Evolutionary conservation across 139 green algal species (phyloP).

Genomic region (Chlorella sp.): DNA sequence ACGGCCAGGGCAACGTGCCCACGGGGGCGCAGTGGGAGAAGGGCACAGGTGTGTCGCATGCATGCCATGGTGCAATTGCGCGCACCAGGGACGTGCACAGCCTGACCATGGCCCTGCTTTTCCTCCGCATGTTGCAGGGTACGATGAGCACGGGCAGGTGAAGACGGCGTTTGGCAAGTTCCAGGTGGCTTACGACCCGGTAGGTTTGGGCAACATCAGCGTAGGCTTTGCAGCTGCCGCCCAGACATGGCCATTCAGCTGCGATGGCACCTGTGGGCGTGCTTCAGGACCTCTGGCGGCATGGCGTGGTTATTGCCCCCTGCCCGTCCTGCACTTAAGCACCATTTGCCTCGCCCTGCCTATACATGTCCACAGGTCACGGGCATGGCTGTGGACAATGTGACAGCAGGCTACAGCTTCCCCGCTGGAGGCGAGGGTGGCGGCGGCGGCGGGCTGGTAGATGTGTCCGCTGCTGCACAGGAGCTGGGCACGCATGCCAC

Average conservation of each 20-base stretch:
- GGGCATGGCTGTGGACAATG: background rate
- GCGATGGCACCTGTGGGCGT: no score
- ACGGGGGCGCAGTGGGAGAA: background rate
- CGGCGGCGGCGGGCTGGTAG: slow-evolving; percentile 6
- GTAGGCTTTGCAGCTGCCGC: no score
- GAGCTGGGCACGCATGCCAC: background rate
- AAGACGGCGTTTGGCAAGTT: slow-evolving; percentile 26
- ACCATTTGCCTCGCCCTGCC: background rate
- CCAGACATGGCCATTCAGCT: no score
- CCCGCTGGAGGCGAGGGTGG: background rate
- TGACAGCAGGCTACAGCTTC: slow-evolving; percentile 25
- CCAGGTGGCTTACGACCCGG: slow-evolving; percentile 29
- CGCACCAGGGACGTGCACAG: no score
- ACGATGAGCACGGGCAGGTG: slow-evolving; percentile 40
- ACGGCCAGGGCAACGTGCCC: slow-evolving; percentile 29
- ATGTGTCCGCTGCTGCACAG: background rate
- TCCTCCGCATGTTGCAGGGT: slow-evolving; percentile 13
- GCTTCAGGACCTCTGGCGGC: background rate
- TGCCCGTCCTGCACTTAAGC: background rate
- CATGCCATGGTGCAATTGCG: no score
- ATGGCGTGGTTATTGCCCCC: background rate
- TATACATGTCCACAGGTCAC: background rate
- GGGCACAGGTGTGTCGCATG: slow-evolving; percentile 4
- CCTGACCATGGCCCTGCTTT: no score
- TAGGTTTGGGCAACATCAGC: background rate